Evolutionary conservation across 768 basidiomycete genomes (phyloP).

Genomic region (Xerocomellus amylosporus): DNA sequence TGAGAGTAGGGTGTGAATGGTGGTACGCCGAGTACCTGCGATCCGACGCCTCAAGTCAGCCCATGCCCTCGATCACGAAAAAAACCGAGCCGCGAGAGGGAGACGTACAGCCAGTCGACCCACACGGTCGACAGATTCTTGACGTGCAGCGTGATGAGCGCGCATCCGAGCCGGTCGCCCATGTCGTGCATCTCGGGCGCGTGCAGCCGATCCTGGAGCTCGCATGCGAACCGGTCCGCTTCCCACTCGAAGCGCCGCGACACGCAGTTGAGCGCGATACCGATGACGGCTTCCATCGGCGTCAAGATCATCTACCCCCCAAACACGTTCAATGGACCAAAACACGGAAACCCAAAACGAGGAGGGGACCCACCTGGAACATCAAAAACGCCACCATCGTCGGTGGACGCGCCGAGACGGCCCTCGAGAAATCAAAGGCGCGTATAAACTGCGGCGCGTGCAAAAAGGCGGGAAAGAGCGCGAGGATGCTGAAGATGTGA

Average conservation of each 20-base stretch:
- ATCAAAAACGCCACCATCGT: slow-evolving; percentile 84
- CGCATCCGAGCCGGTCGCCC: slow-evolving; percentile 80
- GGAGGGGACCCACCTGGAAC: no score
- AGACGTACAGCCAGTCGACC: slow-evolving; percentile 80
- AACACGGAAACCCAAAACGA: no score
- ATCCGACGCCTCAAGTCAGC: background rate
- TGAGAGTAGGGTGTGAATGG: slow-evolving; percentile 93
- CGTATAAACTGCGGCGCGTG: slow-evolving; percentile 73
- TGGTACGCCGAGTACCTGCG: slow-evolving; percentile 88
- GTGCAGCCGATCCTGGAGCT: slow-evolving; percentile 51
- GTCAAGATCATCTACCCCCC: slow-evolving; percentile 73
- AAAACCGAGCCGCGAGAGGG: no score
- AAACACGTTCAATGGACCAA: fast-evolving
- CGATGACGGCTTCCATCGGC: slow-evolving; percentile 72
- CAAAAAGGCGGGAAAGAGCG: slow-evolving; percentile 87
- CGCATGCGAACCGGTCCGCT: slow-evolving; percentile 84
- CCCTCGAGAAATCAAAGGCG: slow-evolving; percentile 75
- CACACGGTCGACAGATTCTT: slow-evolving; percentile 92
- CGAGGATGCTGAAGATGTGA: slow-evolving; percentile 84
- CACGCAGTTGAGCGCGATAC: slow-evolving; percentile 74
- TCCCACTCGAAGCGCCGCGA: slow-evolving; percentile 89
- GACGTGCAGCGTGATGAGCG: slow-evolving; percentile 82
- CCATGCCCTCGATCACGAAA: background rate
- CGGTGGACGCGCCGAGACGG: slow-evolving; percentile 63
- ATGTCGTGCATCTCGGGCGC: slow-evolving; percentile 69